A percentile compares a stretch with the other conserved stretches of the same genome.
These are phyloP conservation scores for Aureobasidium sp. DNA, from an alignment of 2,329 filamentous ascomycete genomes.

Conservation along the genomic window DNA sequence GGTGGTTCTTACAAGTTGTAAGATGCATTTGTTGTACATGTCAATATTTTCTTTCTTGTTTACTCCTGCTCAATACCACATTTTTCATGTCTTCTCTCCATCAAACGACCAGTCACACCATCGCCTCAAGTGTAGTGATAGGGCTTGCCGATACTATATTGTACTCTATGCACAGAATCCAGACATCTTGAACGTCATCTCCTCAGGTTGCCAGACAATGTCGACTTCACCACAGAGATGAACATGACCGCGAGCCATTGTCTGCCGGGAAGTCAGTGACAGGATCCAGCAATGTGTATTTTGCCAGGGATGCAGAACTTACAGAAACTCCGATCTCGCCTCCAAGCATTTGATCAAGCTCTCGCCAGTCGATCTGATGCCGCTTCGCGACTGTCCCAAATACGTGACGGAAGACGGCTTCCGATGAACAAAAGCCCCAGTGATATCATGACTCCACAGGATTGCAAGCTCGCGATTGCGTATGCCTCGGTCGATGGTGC, in stretches of 20 bases:
- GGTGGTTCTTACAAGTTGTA: slow-evolving; percentile 17
- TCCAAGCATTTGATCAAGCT: background rate
- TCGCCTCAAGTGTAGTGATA: no score
- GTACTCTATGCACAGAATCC: background rate
- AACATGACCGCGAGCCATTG: background rate
- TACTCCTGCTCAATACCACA: background rate
- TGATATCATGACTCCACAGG: background rate
- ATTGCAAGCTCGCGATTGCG: background rate
- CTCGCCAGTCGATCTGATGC: background rate
- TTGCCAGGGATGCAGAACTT: background rate
- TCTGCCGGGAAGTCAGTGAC: background rate
- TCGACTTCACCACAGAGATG: background rate
- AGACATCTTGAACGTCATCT: background rate
- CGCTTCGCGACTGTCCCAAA: background rate
- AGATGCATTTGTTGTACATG: background rate
- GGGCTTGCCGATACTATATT: no score
- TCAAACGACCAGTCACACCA: no score
- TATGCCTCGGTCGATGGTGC: background rate
- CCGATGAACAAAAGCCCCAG: background rate
- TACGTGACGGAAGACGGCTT: background rate
- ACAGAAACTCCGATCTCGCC: background rate
- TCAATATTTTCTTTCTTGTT: background rate
- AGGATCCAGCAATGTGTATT: background rate
- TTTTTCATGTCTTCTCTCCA: background rate
- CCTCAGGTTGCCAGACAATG: background rate